phyloP scores from a whole-genome alignment of 2,329 filamentous ascomycete species.

The Bipolaris oryzae region DNA sequence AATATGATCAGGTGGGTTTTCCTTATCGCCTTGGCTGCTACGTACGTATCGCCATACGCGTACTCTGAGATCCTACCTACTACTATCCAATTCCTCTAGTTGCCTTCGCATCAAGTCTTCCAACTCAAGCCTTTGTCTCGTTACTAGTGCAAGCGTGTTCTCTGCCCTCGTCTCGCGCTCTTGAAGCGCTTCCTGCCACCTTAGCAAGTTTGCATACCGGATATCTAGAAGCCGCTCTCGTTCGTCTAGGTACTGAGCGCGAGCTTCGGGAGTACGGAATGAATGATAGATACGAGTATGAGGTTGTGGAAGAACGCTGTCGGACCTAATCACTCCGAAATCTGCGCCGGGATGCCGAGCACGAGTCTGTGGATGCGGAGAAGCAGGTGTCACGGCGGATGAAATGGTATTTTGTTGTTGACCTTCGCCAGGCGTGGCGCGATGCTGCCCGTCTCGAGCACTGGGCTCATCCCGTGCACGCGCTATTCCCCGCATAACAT shows the following conservation, averaged over 20 bases:
- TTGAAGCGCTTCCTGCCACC: not conserved
- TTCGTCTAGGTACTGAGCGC: not conserved
- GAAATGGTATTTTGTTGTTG: not conserved
- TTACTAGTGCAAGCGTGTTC: not conserved
- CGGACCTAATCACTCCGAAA: not conserved
- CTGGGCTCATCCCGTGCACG: not conserved
- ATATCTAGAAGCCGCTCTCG: not conserved
- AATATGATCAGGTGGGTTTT: too few relatives aligned
- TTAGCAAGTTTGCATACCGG: not conserved
- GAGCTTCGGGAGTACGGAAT: not conserved
- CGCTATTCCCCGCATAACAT: not conserved
- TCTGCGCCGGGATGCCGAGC: not conserved
- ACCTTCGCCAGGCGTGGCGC: not conserved
- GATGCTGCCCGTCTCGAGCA: not conserved
- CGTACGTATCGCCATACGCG: not conserved
- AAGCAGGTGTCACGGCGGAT: too few relatives aligned
- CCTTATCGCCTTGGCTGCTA: not conserved
- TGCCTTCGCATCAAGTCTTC: conserved; percentile 11
- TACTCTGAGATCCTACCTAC: not conserved
- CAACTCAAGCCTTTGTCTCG: conserved; percentile 10
- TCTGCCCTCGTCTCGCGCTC: not conserved
- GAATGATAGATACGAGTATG: not conserved
- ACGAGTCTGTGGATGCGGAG: not conserved
- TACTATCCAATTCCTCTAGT: conserved; percentile 1
- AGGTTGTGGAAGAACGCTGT: too few relatives aligned